phyloP scores from a whole-genome alignment of 441 rosid genomes.

The Syzygium malaccense region DNA sequence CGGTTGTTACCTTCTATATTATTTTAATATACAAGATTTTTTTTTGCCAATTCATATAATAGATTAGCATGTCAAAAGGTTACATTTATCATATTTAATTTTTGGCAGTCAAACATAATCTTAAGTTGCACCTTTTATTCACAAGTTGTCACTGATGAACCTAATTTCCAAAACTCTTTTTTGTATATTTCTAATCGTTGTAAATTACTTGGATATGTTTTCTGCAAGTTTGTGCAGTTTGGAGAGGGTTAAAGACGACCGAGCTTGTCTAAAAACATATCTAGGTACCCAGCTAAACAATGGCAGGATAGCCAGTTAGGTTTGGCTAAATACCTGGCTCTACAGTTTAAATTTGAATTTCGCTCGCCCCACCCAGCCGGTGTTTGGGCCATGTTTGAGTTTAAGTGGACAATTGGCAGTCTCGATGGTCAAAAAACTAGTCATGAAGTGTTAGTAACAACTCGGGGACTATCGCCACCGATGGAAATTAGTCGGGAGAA shows the following conservation, averaged over 20 bases:
- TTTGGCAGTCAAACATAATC: not conserved
- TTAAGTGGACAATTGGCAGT: accelerated
- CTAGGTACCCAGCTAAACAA: not conserved
- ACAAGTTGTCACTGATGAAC: not conserved
- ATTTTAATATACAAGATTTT: not conserved
- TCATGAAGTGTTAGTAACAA: too few species aligned
- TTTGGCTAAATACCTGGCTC: too few species aligned
- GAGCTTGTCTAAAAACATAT: not conserved
- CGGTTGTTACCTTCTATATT: not conserved
- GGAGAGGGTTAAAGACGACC: not conserved
- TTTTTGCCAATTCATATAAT: not conserved
- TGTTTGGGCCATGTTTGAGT: too few species aligned
- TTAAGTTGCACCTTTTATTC: not conserved
- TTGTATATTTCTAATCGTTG: too few species aligned
- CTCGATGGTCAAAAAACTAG: too few species aligned
- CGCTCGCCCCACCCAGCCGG: too few species aligned
- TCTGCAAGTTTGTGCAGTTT: not conserved
- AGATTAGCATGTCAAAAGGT: not conserved
- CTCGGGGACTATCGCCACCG: too few species aligned
- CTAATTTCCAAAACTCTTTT: not conserved
- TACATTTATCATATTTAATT: not conserved
- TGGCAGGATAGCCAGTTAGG: not conserved
- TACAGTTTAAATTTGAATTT: not conserved
- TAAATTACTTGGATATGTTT: not conserved
- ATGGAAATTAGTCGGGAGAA: too few species aligned